Evolutionary conservation across 306 rosid genomes (phyloP), one percentile per base, ranked within the genome.

Genomic region (Lathyrus oleraceus): DNA sequence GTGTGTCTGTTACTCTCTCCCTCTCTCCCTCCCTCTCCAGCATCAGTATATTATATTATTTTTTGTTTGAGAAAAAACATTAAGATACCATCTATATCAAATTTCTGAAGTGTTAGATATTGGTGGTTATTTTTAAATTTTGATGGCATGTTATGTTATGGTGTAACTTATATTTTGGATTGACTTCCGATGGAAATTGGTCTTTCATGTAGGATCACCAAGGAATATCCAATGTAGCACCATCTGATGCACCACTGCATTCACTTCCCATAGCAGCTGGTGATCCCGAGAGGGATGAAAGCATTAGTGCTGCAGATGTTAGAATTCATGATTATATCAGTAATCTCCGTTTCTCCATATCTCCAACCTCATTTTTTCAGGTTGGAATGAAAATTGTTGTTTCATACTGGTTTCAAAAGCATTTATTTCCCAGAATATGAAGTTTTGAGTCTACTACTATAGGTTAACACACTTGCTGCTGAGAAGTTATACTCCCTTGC

Each of bases 291-390:
- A 32, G 61, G 15, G 80, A 75, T 69, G 73, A 77, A 15, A 54
- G 70, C 16, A 35, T 74, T 39, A 78, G 69, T 65, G 69, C 81
- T 32, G 70, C 30, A 42, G 96, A 94, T 61, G 79, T 81, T 8
- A 82, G 96, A 69, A 91, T 94, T 76, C 95, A 87, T 82, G 99
- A 94, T 80, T 81, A 78, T 75, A 87, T 94, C 70, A 82, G 84
- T 85, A 71, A 82, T 82, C 99, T 94, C 71, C 76, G 25, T 45
- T 94, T 94, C 78, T 85, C 89, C 65, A 89, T 94, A 86, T 94
- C 97, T 16, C 99, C 99, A 28, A 91, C 99, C 6, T 96, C 97
- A 20, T 94, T 94, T 85, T 94, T 94, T 70, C 97, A 94, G 96
- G 99, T 88, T 70, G 16, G 63, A 57, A 25, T 79, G 70, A 25